A percentile compares a stretch with the other conserved stretches of the same genome.
Evolutionary conservation across 108 stramenopile species (phyloP).

Genomic region (Cyclotella cryptica): DNA sequence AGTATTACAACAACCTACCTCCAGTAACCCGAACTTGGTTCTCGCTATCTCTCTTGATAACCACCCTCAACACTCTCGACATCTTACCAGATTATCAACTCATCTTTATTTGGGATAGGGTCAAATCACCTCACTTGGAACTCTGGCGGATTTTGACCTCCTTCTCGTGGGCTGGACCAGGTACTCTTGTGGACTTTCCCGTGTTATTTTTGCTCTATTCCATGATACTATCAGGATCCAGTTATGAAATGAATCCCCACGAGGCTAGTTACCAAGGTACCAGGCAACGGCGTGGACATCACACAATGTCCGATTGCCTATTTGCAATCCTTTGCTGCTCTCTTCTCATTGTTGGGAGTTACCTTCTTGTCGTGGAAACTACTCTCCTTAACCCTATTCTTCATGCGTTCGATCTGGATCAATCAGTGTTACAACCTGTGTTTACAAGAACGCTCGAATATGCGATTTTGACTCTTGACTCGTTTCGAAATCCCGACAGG

Average conservation of each 20-base stretch:
- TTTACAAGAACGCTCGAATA: slow-evolving; percentile 48
- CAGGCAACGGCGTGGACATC: neutral
- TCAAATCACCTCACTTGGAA: slow-evolving; percentile 38
- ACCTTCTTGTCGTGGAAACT: slow-evolving; percentile 40
- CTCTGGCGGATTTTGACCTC: slow-evolving; percentile 50
- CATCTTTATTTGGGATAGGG: slow-evolving; percentile 29
- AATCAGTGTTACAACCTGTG: slow-evolving; percentile 23
- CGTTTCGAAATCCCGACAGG: slow-evolving; percentile 28
- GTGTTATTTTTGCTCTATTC: slow-evolving; percentile 44
- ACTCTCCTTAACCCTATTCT: slow-evolving; percentile 15
- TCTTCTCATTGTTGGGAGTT: slow-evolving; percentile 28
- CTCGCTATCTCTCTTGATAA: slow-evolving; percentile 27
- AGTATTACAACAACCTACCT: slow-evolving; percentile 38
- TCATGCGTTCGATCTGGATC: neutral
- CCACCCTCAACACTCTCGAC: slow-evolving; percentile 35
- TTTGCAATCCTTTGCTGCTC: slow-evolving; percentile 41
- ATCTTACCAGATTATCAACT: slow-evolving; percentile 33
- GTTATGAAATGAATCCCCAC: slow-evolving; percentile 43
- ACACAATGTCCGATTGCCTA: slow-evolving; percentile 29
- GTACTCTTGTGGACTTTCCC: slow-evolving; percentile 32
- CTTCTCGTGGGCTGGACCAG: slow-evolving; percentile 42
- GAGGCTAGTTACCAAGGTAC: slow-evolving; percentile 18
- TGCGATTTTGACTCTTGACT: slow-evolving; percentile 39
- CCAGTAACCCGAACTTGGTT: slow-evolving; percentile 39
- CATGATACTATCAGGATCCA: slow-evolving; percentile 22